A percentile compares a stretch with the other conserved stretches of the same genome.
Conservation (phyloP, 2,329 filamentous ascomycete species). For the Magnaporthiopsis rhizophila region DNA sequence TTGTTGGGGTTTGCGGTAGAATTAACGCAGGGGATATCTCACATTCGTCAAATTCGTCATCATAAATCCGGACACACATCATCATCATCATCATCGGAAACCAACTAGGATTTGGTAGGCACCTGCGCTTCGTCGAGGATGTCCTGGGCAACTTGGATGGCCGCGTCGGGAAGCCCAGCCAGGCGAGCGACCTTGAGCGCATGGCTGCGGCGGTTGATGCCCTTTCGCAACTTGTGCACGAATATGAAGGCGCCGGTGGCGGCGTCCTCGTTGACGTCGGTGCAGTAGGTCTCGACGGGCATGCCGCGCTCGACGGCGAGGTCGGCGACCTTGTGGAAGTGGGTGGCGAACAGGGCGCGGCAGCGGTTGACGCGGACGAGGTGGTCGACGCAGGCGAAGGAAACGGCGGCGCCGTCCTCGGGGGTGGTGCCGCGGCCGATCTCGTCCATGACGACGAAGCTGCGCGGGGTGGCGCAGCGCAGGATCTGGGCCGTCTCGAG, state of each 20-base stretch:
- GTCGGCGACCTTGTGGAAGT: slow-evolving; percentile 82
- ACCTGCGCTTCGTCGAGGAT: slow-evolving; percentile 34
- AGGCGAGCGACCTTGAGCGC: slow-evolving; percentile 89
- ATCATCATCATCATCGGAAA: too few species aligned
- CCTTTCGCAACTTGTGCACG: slow-evolving; percentile 71
- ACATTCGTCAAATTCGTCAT: too few species aligned
- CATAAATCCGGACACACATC: too few species aligned
- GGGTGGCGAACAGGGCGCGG: slow-evolving; percentile 84
- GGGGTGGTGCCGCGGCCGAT: slow-evolving; percentile 91
- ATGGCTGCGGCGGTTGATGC: slow-evolving; percentile 81
- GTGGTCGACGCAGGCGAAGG: slow-evolving; percentile 81
- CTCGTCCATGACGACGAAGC: slow-evolving; percentile 98
- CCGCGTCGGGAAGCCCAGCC: slow-evolving; percentile 70
- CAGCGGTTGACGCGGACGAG: slow-evolving; percentile 70
- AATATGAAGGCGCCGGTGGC: slow-evolving; percentile 68
- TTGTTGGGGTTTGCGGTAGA: too few species aligned
- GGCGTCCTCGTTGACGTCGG: slow-evolving; percentile 72
- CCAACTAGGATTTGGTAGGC: too few species aligned
- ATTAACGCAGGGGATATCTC: too few species aligned
- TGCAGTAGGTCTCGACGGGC: slow-evolving; percentile 70
- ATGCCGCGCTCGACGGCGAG: slow-evolving; percentile 52
- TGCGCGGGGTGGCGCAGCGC: slow-evolving; percentile 70
- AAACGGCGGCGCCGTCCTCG: slow-evolving; percentile 82
- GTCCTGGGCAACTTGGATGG: slow-evolving; percentile 57
- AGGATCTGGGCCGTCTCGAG: slow-evolving; percentile 89